phyloP scores from a whole-genome alignment of 441 rosid species.

The Manihot esculenta region DNA sequence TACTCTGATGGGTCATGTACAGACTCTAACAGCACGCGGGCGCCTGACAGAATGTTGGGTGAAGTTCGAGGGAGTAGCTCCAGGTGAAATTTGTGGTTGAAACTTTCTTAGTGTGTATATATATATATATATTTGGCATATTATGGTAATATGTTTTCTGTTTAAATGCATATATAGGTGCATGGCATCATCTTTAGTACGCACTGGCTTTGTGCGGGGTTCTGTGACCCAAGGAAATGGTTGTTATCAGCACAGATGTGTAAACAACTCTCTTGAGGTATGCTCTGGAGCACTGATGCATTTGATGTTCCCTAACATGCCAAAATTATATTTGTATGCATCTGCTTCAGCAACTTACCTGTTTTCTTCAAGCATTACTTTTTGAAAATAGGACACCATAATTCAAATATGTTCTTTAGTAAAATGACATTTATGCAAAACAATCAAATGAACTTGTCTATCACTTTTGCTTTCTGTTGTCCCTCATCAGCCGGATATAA shows the following conservation, averaged over 20 bases:
- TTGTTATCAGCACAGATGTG: slow-evolving; percentile 94
- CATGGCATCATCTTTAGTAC: slow-evolving; percentile 93
- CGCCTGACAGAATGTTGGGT: slow-evolving; percentile 98
- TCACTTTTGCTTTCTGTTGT: not conserved
- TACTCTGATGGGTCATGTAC: slow-evolving; percentile 99
- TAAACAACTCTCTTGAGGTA: slow-evolving; percentile 83
- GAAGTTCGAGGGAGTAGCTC: slow-evolving; percentile 95
- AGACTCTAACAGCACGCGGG: slow-evolving; percentile 85
- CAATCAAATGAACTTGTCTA: not conserved
- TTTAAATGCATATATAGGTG: slow-evolving; percentile 50
- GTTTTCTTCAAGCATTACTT: not conserved
- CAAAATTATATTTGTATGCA: not conserved
- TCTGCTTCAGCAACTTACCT: not conserved
- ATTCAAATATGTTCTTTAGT: not conserved
- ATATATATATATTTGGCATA: slow-evolving; percentile 1
- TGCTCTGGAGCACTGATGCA: slow-evolving; percentile 18
- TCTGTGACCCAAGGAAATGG: slow-evolving; percentile 95
- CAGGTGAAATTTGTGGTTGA: slow-evolving; percentile 49
- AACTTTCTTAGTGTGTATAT: slow-evolving; percentile 6
- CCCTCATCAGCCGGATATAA: too few relatives aligned
- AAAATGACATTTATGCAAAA: not conserved
- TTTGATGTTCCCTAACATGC: not conserved
- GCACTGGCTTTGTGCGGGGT: slow-evolving; percentile 93
- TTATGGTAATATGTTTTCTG: slow-evolving; percentile 25
- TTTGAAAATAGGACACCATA: not conserved